phyloP scores from a whole-genome alignment of 202 grass and related monocot species.

The Panicum virgatum region DNA sequence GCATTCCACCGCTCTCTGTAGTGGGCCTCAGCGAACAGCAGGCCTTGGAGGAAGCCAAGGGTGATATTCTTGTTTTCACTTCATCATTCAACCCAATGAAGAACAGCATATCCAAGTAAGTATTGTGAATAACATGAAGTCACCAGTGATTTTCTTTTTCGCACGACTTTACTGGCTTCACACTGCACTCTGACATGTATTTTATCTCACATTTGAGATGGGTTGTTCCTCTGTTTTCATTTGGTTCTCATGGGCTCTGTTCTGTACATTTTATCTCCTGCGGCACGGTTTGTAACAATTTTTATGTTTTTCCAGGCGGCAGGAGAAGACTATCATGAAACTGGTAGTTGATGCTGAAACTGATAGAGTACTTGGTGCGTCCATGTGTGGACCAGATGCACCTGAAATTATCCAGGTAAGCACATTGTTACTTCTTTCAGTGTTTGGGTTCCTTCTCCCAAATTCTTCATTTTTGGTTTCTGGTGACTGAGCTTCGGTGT shows the following conservation, averaged over 20 bases:
- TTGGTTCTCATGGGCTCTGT: background rate
- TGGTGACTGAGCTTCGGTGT: background rate
- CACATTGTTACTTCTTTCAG: background rate
- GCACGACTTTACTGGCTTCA: background rate
- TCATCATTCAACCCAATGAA: conserved; percentile 96
- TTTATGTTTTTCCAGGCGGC: conserved; percentile 51
- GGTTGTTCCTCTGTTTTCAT: background rate
- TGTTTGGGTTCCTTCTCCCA: background rate
- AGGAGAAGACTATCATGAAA: conserved; percentile 93
- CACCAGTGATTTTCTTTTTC: background rate
- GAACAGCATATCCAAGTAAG: conserved; percentile 93
- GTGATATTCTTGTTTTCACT: conserved; percentile 79
- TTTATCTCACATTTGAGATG: background rate
- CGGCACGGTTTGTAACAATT: background rate
- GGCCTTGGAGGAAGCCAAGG: conserved; percentile 67
- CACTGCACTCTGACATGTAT: background rate
- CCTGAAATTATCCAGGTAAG: conserved; percentile 96
- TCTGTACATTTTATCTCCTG: background rate
- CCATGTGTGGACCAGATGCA: conserved; percentile 97
- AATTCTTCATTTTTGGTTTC: background rate
- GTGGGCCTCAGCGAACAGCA: conserved; percentile 90
- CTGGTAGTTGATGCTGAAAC: conserved; percentile 87
- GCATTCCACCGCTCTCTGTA: conserved; percentile 84
- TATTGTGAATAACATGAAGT: background rate
- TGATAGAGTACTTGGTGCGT: conserved; percentile 75